phyloP scores from a whole-genome alignment of 129 eudicot genomes.

The Silybum marianum region DNA sequence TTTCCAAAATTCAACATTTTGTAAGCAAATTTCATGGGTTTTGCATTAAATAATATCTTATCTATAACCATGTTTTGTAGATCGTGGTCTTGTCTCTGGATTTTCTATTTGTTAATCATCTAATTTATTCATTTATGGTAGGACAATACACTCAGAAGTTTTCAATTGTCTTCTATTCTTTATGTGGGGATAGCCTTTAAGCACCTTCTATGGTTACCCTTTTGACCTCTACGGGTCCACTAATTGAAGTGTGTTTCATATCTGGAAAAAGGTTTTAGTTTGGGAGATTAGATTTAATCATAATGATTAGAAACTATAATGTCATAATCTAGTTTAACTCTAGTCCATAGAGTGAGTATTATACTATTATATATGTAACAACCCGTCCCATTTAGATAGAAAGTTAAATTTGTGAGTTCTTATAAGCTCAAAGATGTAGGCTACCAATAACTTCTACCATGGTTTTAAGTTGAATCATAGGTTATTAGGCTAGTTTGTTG shows the following conservation, averaged over 20 bases:
- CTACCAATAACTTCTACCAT: background rate
- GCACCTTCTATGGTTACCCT: background rate
- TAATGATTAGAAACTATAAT: background rate
- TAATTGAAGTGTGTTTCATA: background rate
- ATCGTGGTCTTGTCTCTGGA: background rate
- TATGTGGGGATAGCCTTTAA: background rate
- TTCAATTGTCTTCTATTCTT: background rate
- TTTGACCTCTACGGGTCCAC: background rate
- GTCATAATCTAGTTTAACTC: background rate
- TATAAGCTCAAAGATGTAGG: background rate
- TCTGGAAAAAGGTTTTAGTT: background rate
- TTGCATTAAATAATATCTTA: constrained; percentile 19
- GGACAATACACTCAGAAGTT: background rate
- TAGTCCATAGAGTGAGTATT: background rate
- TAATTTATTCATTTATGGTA: background rate
- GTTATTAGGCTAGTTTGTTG: background rate
- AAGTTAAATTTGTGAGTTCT: background rate
- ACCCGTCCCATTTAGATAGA: background rate
- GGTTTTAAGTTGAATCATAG: background rate
- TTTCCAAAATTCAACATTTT: constrained; percentile 5
- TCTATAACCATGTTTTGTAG: background rate
- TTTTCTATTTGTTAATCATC: background rate
- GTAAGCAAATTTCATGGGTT: constrained; percentile 16
- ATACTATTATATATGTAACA: background rate
- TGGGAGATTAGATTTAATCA: background rate